Evolutionary conservation across 176 grass and related monocot species (phyloP), one percentile per base, ranked within the genome.

Genomic region (Hordeum marinum): DNA sequence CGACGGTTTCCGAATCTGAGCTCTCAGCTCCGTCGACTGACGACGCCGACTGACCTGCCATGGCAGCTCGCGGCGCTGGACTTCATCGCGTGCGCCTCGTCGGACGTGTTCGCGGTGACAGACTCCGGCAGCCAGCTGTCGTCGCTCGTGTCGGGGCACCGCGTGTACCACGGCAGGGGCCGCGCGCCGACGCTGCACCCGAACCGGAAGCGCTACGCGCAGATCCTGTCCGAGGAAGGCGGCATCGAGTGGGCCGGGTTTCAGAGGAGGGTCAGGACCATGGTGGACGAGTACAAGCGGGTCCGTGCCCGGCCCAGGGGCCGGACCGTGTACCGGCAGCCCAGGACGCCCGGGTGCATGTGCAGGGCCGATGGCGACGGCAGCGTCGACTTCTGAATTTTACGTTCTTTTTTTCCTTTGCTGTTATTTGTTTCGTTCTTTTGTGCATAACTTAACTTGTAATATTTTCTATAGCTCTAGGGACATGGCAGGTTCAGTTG

Each of bases 71-170:
- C 96, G 61, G 93, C 88, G 21, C 18, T 99, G 73, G 96, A 99
- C 81, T 99, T 99, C 83, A 94, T 99, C 58, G 96, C 91, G 76
- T 96, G 96, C 83, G 91, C 96, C 0, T 87, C 93, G 61, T 77
- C 93, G 34, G 91, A 99, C 84, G 93, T 99, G 73, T 96, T 99
- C 88, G 91, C 88, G 40, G 88, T 99, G 91, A 99, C 96, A 40
- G 96, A 99, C 85, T 92, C 96, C 25, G 96, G 96, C 55, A 99
- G 96, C 86, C 96, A 99, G 79, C 87, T 99, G 15, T 95, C 96
- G 78, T 99, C 96, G 40, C 89, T 96, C 6, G 96, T 99, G 63
- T 94, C 88, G 9, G 96, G 96, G 26, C 95, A 80, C 75, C 91
- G 93, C 9, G 85, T 92, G 31, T 99, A 99, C 93, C 96, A 99